Percentiles rank a stretch among this genome's conserved stretches.
Conservation (phyloP, 2,329 filamentous ascomycete genomes). For the Fusarium irregulare region DNA sequence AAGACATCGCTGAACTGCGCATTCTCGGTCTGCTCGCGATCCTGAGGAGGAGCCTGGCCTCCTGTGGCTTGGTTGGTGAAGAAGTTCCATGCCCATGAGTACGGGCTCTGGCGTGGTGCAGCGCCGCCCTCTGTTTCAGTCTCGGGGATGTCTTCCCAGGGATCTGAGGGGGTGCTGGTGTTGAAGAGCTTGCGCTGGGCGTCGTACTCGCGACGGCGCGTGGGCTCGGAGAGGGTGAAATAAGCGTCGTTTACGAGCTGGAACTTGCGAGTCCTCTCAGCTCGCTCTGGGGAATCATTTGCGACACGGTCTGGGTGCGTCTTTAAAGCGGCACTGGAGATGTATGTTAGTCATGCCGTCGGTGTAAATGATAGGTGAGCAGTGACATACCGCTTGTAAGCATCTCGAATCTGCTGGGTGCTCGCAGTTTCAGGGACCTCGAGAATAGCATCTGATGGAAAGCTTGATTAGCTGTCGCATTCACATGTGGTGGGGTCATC, state of each 20-base stretch:
- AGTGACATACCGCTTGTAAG: constrained; percentile 82
- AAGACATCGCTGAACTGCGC: constrained; percentile 91
- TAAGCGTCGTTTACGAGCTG: constrained; percentile 94
- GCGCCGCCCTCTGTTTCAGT: constrained; percentile 52
- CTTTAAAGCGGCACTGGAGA: constrained; percentile 82
- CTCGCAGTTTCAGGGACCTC: constrained; percentile 79
- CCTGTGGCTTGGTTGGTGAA: constrained; percentile 56
- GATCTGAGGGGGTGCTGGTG: constrained; percentile 50
- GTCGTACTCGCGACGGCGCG: constrained; percentile 86
- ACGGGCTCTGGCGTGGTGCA: constrained; percentile 62
- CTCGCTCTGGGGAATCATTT: constrained; percentile 83
- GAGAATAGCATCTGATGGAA: constrained; percentile 74
- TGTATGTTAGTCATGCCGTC: constrained; percentile 24
- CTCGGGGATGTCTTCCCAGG: constrained; percentile 56
- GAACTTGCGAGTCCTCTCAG: constrained; percentile 84
- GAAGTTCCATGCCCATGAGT: constrained; percentile 82
- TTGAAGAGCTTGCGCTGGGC: constrained; percentile 61
- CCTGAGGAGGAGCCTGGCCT: constrained; percentile 49
- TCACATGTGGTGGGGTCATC: constrained; percentile 25
- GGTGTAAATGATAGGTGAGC: not conserved
- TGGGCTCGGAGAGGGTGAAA: constrained; percentile 85
- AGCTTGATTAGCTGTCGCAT: constrained; percentile 25
- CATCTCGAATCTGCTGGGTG: constrained; percentile 86
- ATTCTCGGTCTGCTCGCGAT: constrained; percentile 68
- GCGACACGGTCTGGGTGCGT: constrained; percentile 94